Conservation (phyloP, 768 basidiomycete species). For the Trichaptum fuscoviolaceum region DNA sequence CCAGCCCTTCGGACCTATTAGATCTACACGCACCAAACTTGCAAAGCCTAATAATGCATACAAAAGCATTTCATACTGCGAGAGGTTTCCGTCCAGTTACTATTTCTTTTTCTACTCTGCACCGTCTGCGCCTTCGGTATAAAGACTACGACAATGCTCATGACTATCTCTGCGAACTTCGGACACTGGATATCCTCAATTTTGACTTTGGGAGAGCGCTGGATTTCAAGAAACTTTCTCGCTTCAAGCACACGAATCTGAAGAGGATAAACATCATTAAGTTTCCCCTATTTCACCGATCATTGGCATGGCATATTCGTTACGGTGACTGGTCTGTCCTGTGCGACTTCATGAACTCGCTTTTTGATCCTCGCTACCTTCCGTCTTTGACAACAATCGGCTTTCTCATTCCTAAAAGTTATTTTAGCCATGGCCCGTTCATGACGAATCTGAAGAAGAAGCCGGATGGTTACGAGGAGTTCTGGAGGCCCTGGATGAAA, state of each 20-base stretch:
- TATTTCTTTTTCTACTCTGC: neutral
- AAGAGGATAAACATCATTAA: neutral
- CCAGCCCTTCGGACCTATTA: neutral
- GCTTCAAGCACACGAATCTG: neutral
- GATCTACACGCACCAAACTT: neutral
- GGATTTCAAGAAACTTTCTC: neutral
- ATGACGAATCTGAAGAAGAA: neutral
- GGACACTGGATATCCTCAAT: neutral
- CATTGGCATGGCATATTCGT: neutral
- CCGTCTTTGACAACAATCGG: neutral
- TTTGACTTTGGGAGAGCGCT: neutral
- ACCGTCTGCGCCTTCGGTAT: neutral
- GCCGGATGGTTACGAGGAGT: neutral
- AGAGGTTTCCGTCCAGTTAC: neutral
- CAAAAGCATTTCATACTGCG: neutral
- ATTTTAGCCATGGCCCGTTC: neutral
- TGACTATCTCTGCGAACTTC: neutral
- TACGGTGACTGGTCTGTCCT: neutral
- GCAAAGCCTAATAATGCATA: neutral
- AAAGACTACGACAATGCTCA: neutral
- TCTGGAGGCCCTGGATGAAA: slow-evolving; percentile 4
- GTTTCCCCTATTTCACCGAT: neutral
- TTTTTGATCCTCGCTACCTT: neutral
- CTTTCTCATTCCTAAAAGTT: neutral
- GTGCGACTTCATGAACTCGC: neutral